phyloP scores from a whole-genome alignment of 139 green algal species.

The Closterium sp. region DNA sequence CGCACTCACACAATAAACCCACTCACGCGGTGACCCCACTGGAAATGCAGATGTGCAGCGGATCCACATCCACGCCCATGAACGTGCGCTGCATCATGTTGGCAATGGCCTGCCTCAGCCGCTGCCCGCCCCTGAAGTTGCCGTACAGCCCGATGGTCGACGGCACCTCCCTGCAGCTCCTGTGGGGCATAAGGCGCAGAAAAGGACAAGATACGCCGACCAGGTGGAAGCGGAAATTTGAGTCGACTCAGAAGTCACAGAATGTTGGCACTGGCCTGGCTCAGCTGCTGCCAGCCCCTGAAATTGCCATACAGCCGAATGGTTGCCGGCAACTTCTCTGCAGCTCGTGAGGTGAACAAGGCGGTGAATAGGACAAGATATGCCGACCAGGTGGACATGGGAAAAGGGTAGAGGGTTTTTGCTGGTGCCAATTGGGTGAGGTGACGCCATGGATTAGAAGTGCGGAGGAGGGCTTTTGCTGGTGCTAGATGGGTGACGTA shows the following conservation, averaged over 20 bases:
- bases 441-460: not conserved
- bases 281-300: conserved; percentile 5
- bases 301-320: conserved; percentile 9
- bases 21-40: conserved; percentile 34
- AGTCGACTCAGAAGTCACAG: not conserved
- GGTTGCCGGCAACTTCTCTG: not conserved
- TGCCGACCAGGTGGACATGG: not conserved
- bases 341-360: conserved; percentile 1
- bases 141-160: too few relatives aligned
- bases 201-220: too few relatives aligned
- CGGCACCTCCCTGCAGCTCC: too few relatives aligned
- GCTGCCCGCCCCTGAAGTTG: too few relatives aligned
- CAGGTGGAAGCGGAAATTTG: too few relatives aligned
- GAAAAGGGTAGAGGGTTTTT: not conserved
- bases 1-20: not conserved
- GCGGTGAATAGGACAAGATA: not conserved
- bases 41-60: conserved; percentile 35
- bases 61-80: conserved; percentile 38
- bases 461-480: not conserved
- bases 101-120: not conserved
- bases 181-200: not conserved
- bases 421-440: not conserved
- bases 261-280: not conserved
- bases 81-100: conserved; percentile 43
- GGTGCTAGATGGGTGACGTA: too few relatives aligned